phyloP scores from a whole-genome alignment of 1,284 basidiomycete species.

The Apiotrichum laibachii region DNA sequence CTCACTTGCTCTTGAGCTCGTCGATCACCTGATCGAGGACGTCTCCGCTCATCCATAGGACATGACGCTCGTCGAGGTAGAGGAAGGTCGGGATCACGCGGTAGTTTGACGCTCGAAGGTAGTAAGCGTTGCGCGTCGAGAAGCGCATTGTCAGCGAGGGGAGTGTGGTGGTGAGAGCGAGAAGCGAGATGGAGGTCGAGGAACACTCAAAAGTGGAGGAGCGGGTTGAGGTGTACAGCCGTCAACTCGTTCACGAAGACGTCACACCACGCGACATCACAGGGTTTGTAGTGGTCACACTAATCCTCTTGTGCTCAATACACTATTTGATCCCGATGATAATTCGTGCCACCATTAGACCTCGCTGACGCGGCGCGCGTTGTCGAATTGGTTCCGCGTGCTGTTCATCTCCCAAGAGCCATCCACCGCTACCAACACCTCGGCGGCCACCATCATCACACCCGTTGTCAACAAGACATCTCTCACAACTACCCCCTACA shows the following conservation, averaged over 20 bases:
- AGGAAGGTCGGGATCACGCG: conserved; percentile 45
- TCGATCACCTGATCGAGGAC: conserved; percentile 44
- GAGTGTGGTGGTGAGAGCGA: neutral
- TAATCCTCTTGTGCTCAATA: neutral
- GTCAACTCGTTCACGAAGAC: no score
- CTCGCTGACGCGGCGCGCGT: conserved; percentile 22
- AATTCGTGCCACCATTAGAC: neutral
- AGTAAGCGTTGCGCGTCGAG: conserved; percentile 48
- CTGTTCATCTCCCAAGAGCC: neutral
- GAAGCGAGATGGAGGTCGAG: no score
- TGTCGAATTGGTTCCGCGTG: conserved; percentile 13
- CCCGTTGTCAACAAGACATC: neutral
- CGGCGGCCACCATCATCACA: neutral
- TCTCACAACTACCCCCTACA: neutral
- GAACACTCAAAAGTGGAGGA: no score
- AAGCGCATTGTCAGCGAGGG: conserved; percentile 33
- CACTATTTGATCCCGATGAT: no score
- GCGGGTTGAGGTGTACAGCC: no score
- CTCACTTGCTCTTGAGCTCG: conserved; percentile 38
- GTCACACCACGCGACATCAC: no score
- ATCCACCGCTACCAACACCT: neutral
- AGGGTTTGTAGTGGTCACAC: neutral
- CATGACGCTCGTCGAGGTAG: conserved; percentile 50
- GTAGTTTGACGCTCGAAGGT: conserved; percentile 45
- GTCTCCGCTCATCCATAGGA: conserved; percentile 46